These are phyloP conservation scores for Didymella exigua DNA, from an alignment of 2,329 filamentous ascomycete species.

Conservation along the genomic window DNA sequence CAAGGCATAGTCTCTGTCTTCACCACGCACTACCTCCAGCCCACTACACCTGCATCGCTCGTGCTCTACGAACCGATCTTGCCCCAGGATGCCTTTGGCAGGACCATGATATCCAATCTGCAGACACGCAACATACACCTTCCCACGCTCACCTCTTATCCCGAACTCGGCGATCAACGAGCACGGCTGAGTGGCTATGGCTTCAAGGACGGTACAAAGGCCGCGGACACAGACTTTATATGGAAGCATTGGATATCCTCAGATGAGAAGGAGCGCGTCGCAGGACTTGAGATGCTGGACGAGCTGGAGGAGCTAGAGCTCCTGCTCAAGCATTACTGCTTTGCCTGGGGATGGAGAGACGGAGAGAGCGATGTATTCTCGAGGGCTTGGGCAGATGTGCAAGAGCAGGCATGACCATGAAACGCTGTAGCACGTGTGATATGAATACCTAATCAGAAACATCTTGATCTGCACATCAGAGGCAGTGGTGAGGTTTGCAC, in stretches of 20 bases:
- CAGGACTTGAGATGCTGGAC: constrained; percentile 83
- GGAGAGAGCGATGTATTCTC: constrained; percentile 41
- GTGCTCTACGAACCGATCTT: constrained; percentile 89
- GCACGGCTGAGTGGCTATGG: constrained; percentile 69
- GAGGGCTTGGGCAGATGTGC: constrained; percentile 40
- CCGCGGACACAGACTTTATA: constrained; percentile 68
- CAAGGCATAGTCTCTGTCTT: constrained; percentile 62
- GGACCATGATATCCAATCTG: constrained; percentile 90
- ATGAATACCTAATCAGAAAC: background rate
- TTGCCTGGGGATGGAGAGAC: constrained; percentile 85
- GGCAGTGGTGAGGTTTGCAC: background rate
- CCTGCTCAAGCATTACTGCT: constrained; percentile 84
- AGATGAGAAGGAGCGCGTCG: constrained; percentile 78
- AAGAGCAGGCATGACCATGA: constrained; percentile 20
- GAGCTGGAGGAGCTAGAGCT: constrained; percentile 95
- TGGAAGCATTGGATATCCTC: constrained; percentile 76
- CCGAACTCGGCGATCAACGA: constrained; percentile 70
- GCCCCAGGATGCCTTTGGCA: constrained; percentile 83
- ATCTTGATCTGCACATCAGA: background rate
- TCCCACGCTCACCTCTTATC: constrained; percentile 79
- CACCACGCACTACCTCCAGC: constrained; percentile 44
- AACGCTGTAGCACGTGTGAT: background rate
- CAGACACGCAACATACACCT: constrained; percentile 80
- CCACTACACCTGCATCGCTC: constrained; percentile 61
- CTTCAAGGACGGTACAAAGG: constrained; percentile 63